Percentiles rank a stretch among this genome's conserved stretches.
Conservation (phyloP, 2,329 filamentous ascomycete species). For the Aspergillus uvarum region DNA sequence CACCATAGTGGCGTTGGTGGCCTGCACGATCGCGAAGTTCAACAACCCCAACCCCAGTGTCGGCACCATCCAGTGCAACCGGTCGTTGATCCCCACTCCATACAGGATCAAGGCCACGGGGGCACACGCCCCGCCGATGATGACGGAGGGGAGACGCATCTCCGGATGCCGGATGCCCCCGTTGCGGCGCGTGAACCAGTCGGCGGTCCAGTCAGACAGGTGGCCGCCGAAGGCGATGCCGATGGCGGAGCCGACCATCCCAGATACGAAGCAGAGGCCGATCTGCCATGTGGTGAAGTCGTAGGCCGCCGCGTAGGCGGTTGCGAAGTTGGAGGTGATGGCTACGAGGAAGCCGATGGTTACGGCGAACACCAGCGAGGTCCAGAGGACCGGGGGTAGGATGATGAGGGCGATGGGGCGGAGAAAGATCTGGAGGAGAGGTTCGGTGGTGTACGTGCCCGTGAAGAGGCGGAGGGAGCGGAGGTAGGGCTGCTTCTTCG, state of each 20-base stretch:
- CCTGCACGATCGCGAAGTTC: conserved; percentile 8
- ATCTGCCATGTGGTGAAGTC: conserved; percentile 9
- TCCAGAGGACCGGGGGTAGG: conserved; percentile 9
- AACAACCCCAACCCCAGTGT: conserved; percentile 49
- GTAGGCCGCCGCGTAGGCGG: conserved; percentile 7
- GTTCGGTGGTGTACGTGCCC: conserved; percentile 5
- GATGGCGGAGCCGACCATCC: conserved; percentile 2
- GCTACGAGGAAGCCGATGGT: conserved; percentile 11
- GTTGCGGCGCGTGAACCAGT: conserved; percentile 7
- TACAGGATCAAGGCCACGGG: conserved; percentile 34
- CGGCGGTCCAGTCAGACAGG: conserved; percentile 9
- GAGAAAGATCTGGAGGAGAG: conserved; percentile 7
- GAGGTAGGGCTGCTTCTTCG: not conserved
- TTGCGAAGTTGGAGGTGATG: conserved; percentile 10
- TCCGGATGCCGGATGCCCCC: conserved; percentile 10
- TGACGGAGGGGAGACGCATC: conserved; percentile 9
- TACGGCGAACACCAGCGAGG: conserved; percentile 7
- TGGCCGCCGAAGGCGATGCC: conserved; percentile 8
- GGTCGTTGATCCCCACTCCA: conserved; percentile 31
- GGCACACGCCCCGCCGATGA: conserved; percentile 24
- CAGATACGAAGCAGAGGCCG: conserved; percentile 8
- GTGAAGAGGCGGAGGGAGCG: conserved; percentile 1
- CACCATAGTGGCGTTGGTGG: conserved; percentile 7
- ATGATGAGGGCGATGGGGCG: conserved; percentile 8
- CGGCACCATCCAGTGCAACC: conserved; percentile 54